Base-by-base conservation (phyloP, 2,329 filamentous ascomycete genomes). In the Alternaria sp. region DNA sequence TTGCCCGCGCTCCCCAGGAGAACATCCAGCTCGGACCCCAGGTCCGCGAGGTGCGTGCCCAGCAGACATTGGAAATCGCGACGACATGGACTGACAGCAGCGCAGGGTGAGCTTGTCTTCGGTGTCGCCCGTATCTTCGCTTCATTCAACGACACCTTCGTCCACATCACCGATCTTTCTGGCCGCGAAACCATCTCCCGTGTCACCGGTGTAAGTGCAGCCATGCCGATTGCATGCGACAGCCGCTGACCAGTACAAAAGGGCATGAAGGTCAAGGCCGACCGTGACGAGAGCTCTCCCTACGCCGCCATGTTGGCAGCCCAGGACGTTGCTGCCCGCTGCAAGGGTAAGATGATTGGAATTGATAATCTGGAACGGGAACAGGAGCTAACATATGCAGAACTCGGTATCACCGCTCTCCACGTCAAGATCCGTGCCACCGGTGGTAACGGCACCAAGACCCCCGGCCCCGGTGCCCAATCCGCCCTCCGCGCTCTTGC, bases 381-480 rank as follows among this genome's bases (percentile, higher is more conserved):
- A 21, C 9, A 36, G 12, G 4, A 25, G 36, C 56, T 62, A 54
- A 62, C 50, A 21, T n/a, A 7, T 30, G 32, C 32, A 62, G 89
- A 93, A 81, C 85, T 94, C 77, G 90, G 89, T 76, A 94, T 96
- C 82, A 97, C 93, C 83, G 95, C 96, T 82, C 93, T 99, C 72
- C 96, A 99, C 90, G 96, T 99, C 90, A 99, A 99, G 93, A 99
- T 99, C 89, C 91, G 96, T 83, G 96, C 96, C 83, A 99, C 96
- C 81, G 96, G 96, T 89, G 93, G 94, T 94, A 99, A 98, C 89
- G 93, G 95, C 82, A 99, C 96, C 89, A 99, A 99, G 93, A 99
- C 96, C 83, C 96, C 96, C 81, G 96, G 96, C 81, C 96, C 96
- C 81, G 96, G 96, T 89, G 96, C 96, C 78, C 96, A 99, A 88